Evolutionary conservation across 192 early-diverging fungal genomes (phyloP).

Genomic region (Coemansia sp.): DNA sequence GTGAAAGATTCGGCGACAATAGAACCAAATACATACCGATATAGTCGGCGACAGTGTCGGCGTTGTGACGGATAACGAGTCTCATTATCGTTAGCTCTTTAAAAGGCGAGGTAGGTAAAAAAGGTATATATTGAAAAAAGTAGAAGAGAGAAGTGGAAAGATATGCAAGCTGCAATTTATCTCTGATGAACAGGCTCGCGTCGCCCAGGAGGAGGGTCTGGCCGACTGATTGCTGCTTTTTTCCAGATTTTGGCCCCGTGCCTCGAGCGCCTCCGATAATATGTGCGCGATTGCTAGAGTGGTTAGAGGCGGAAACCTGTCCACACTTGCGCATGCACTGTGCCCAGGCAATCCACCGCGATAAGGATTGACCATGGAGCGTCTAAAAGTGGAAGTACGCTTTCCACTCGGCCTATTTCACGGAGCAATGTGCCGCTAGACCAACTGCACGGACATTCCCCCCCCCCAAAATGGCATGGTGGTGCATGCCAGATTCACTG

Average conservation of each 20-base stretch:
- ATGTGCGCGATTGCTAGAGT: background rate
- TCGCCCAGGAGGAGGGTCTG: slow-evolving; percentile 7
- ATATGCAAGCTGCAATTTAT: slow-evolving; percentile 12
- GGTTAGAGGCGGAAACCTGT: background rate
- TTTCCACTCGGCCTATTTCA: slow-evolving; percentile 8
- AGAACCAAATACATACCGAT: slow-evolving; percentile 59
- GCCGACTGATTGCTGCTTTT: background rate
- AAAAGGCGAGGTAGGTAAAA: background rate
- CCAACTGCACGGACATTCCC: background rate
- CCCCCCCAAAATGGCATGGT: background rate
- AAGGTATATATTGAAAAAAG: slow-evolving; percentile 5
- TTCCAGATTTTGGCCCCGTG: slow-evolving; percentile 5
- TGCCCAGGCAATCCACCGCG: background rate
- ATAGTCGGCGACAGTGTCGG: slow-evolving; percentile 72
- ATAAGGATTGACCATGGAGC: background rate
- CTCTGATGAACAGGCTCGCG: background rate
- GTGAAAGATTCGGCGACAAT: slow-evolving; percentile 7
- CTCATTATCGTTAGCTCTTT: slow-evolving; percentile 57
- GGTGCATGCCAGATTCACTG: background rate
- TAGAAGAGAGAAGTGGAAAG: slow-evolving; percentile 13
- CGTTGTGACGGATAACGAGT: slow-evolving; percentile 75
- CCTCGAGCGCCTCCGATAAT: slow-evolving; percentile 9
- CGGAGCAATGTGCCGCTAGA: background rate
- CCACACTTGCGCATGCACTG: background rate
- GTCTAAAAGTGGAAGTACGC: background rate